Conservation (phyloP, 2,329 filamentous ascomycete genomes). For the Coniochaeta sp. region DNA sequence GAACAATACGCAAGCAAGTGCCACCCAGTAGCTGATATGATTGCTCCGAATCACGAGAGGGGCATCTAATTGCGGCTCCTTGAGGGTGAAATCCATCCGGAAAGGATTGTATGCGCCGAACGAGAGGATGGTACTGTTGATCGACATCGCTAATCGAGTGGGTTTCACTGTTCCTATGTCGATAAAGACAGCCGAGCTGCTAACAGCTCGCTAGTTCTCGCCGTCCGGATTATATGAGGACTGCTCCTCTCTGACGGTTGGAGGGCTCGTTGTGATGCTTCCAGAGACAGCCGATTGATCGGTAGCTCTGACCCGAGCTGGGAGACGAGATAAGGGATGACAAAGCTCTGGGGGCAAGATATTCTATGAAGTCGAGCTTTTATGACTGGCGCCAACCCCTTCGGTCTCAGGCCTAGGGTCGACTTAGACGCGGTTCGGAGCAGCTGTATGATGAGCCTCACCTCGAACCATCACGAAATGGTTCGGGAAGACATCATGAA, state of each 20-base stretch:
- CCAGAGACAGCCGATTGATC: background rate
- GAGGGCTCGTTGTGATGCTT: background rate
- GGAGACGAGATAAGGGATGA: background rate
- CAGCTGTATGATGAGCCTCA: background rate
- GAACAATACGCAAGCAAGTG: conserved; percentile 27
- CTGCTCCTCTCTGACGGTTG: background rate
- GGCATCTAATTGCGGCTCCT: conserved; percentile 13
- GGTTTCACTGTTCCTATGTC: background rate
- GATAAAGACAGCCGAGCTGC: background rate
- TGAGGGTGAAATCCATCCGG: conserved; percentile 10
- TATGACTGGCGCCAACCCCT: background rate
- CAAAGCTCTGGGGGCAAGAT: background rate
- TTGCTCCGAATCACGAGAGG: conserved; percentile 19
- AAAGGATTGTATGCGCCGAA: conserved; percentile 12
- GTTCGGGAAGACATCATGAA: background rate
- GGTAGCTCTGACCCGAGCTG: background rate
- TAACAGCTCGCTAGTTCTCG: background rate
- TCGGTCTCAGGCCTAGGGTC: background rate
- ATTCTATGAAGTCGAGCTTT: background rate
- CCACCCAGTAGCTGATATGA: conserved; percentile 32
- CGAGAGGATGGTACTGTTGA: conserved; percentile 13
- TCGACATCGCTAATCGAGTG: background rate
- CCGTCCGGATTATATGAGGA: background rate
- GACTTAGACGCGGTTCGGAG: background rate
- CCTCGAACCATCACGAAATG: background rate